Percentiles rank a stretch among this genome's conserved stretches.
phyloP scores from a whole-genome alignment of 1,139 yeast species.

The Saccharomycopsis crataegensis region DNA sequence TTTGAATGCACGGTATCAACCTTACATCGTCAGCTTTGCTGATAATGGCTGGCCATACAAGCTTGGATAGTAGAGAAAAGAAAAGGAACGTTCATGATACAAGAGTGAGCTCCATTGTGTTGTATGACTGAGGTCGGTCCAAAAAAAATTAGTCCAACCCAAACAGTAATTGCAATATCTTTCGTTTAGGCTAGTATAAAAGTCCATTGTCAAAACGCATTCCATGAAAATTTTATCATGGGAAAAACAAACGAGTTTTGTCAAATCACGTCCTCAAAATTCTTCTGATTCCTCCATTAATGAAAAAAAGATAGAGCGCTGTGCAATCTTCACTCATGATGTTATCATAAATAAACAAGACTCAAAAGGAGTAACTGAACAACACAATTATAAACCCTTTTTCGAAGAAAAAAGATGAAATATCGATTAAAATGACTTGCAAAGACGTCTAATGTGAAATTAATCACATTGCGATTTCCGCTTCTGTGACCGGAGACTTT shows the following conservation, averaged over 20 bases:
- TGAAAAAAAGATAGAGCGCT: too few species aligned
- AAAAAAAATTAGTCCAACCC: too few species aligned
- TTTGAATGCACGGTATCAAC: constrained; percentile 12
- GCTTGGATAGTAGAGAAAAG: not conserved
- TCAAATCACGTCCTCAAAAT: too few species aligned
- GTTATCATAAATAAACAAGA: too few species aligned
- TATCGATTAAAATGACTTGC: too few species aligned
- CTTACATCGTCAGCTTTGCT: too few species aligned
- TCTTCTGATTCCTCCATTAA: too few species aligned
- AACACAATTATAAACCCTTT: too few species aligned
- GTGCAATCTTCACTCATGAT: too few species aligned
- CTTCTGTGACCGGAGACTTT: constrained; percentile 21
- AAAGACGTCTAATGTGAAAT: constrained; percentile 9
- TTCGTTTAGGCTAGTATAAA: constrained; percentile 13
- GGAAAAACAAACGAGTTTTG: not conserved
- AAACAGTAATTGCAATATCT: constrained; percentile 19
- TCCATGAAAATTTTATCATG: constrained; percentile 1
- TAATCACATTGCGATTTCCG: constrained; percentile 19
- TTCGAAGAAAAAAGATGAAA: too few species aligned
- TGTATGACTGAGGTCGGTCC: not conserved
- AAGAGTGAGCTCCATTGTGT: constrained; percentile 21
- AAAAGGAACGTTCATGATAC: constrained; percentile 13
- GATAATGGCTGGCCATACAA: too few species aligned
- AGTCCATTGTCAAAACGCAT: constrained; percentile 18
- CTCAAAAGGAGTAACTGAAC: too few species aligned